phyloP scores from a whole-genome alignment of 2,329 filamentous ascomycete species.

The Epichloe scottii region DNA sequence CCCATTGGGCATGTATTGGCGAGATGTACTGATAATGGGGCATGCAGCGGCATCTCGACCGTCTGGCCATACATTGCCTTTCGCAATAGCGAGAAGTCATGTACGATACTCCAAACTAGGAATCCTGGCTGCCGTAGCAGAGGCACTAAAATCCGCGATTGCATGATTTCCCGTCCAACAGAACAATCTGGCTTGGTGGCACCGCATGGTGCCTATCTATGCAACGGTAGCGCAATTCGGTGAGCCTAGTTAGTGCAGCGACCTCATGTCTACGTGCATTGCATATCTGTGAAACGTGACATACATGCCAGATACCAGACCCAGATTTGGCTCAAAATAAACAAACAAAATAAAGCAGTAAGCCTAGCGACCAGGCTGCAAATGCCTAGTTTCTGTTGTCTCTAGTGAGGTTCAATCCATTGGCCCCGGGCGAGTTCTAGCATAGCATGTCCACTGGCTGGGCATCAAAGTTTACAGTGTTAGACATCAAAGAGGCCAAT shows the following conservation, averaged over 20 bases:
- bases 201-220: conserved; percentile 1
- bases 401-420: no score
- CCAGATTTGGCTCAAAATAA: not conserved
- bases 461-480: conserved; percentile 1
- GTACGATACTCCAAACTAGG: not conserved
- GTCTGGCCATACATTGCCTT: not conserved
- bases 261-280: conserved; percentile 1
- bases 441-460: not conserved
- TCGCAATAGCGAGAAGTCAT: not conserved
- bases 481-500: not conserved
- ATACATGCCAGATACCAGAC: not conserved
- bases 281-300: not conserved
- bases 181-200: conserved; percentile 3
- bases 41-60: not conserved
- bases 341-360: not conserved
- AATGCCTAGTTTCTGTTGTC: no score
- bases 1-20: conserved; percentile 3
- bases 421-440: not conserved
- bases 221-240: not conserved
- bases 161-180: conserved; percentile 2
- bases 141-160: not conserved
- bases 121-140: not conserved
- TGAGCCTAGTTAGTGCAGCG: not conserved
- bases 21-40: not conserved
- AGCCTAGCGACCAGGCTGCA: not conserved